Percentiles rank a stretch among this genome's conserved stretches.
These are phyloP conservation scores for Fusarium palustre DNA, from an alignment of 2,329 filamentous ascomycete genomes.

Conservation along the genomic window DNA sequence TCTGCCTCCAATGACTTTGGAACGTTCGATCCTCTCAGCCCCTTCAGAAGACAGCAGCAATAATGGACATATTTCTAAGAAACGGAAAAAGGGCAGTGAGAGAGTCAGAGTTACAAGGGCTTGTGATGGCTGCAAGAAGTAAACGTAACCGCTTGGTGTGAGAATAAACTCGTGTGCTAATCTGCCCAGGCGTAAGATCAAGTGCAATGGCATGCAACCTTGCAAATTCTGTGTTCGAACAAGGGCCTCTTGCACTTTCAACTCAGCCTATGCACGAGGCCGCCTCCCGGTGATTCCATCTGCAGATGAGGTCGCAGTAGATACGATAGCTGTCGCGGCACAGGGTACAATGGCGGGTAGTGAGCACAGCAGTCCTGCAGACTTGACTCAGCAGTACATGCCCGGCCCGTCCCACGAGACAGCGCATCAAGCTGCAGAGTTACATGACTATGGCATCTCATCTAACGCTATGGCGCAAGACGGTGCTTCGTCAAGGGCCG, in stretches of 20 bases:
- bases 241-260: conserved; percentile 40
- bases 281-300: conserved; percentile 38
- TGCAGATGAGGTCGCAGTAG: conserved; percentile 17
- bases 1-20: conserved; percentile 24
- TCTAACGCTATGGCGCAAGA: conserved; percentile 15
- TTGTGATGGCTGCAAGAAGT: conserved; percentile 48
- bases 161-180: conserved; percentile 17
- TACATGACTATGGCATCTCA: conserved; percentile 21
- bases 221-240: conserved; percentile 43
- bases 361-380: conserved; percentile 6
- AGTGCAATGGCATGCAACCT: conserved; percentile 44
- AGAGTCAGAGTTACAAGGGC: conserved; percentile 45
- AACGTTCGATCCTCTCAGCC: conserved; percentile 22
- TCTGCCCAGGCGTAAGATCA: conserved; percentile 42
- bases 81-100: conserved; percentile 43
- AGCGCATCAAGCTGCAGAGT: background rate
- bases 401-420: background rate
- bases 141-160: background rate
- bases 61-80: conserved; percentile 21
- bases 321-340: conserved; percentile 14
- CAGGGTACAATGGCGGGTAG: conserved; percentile 12
- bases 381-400: conserved; percentile 18
- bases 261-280: conserved; percentile 45
- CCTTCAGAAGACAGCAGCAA: conserved; percentile 17
- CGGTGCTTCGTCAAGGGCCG: conserved; percentile 4